Evolutionary conservation across 768 basidiomycete genomes (phyloP).

Genomic region (Suillus spraguei): DNA sequence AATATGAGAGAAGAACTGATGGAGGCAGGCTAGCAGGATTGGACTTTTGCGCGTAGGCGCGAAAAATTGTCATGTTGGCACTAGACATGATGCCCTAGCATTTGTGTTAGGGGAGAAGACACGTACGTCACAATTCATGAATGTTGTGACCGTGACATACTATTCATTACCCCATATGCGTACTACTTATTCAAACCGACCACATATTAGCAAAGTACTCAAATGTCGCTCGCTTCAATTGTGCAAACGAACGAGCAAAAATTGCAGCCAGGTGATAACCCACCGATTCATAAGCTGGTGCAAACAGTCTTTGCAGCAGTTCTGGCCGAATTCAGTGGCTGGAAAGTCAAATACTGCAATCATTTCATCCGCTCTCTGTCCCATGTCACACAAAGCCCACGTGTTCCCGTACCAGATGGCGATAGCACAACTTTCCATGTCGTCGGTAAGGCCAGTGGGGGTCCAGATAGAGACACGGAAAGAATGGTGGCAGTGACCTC

Average conservation of each 20-base stretch:
- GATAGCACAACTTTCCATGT: not conserved
- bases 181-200: not conserved
- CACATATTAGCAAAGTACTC: not conserved
- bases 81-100: not conserved
- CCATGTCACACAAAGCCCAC: not conserved
- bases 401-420: not conserved
- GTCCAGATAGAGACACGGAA: not conserved
- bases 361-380: conserved; percentile 5
- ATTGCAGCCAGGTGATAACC: not conserved
- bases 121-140: not conserved
- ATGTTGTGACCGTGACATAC: not conserved
- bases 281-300: not conserved
- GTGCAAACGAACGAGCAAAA: not conserved
- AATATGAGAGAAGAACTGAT: conserved; percentile 61
- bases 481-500: not conserved
- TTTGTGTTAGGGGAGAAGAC: not conserved
- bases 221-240: not conserved
- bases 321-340: conserved; percentile 1
- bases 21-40: conserved; percentile 56
- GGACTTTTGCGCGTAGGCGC: conserved; percentile 55
- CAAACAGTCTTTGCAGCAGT: conserved; percentile 2
- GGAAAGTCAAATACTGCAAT: conserved; percentile 7
- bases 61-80: conserved; percentile 55
- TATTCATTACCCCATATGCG: not conserved
- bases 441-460: not conserved